Conservation (phyloP, 345 rosid genomes). For the Gossypium turneri region DNA sequence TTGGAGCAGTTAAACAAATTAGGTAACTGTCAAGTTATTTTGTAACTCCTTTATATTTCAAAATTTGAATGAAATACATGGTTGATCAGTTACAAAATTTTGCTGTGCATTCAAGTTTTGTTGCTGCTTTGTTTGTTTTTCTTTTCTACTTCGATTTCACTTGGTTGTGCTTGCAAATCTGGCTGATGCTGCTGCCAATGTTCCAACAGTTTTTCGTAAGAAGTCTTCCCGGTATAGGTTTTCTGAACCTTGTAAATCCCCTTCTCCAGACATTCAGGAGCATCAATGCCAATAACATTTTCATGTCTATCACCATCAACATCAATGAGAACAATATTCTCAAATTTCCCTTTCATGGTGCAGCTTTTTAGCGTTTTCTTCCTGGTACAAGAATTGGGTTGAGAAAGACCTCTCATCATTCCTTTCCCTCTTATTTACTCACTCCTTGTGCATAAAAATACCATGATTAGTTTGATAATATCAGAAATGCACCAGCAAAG, state of each 20-base stretch:
- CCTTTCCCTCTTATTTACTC: conserved; percentile 36
- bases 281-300: conserved; percentile 58
- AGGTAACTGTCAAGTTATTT: no score
- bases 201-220: conserved; percentile 28
- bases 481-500: neutral
- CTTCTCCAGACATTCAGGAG: conserved; percentile 40
- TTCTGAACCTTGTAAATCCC: conserved; percentile 37
- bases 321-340: conserved; percentile 59
- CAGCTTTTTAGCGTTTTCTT: conserved; percentile 36
- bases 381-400: conserved; percentile 12
- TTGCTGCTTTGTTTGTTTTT: no score
- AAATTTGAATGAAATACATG: no score
- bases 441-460: neutral
- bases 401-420: neutral
- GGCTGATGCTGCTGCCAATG: no score
- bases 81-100: no score
- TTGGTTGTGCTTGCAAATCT: no score
- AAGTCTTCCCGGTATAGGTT: conserved; percentile 20
- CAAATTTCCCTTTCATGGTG: conserved; percentile 28
- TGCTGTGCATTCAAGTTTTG: no score
- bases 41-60: no score
- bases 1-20: no score
- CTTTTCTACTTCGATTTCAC: no score
- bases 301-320: conserved; percentile 50
- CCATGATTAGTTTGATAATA: neutral